Evolutionary conservation across 108 stramenopile species (phyloP).

Genomic region (Nitzschia sp.): DNA sequence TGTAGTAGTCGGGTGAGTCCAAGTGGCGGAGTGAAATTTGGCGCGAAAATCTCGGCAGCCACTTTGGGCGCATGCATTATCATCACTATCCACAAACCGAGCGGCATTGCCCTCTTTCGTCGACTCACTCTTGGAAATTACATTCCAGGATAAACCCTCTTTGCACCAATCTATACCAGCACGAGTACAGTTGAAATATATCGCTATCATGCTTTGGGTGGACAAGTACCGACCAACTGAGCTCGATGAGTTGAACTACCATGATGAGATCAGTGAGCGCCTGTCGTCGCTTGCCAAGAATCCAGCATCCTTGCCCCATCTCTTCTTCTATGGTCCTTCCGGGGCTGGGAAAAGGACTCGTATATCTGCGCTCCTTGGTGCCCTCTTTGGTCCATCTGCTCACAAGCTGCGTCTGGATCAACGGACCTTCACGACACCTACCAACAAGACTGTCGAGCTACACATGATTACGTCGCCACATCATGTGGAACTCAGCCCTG

Average conservation of each 20-base stretch:
- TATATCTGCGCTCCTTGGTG: slow-evolving; percentile 85
- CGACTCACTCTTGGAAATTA: too few relatives aligned
- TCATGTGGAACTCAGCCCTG: slow-evolving; percentile 96
- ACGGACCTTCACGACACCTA: slow-evolving; percentile 82
- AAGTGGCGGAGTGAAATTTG: too few relatives aligned
- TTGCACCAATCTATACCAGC: too few relatives aligned
- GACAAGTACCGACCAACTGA: slow-evolving; percentile 95
- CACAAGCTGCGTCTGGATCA: slow-evolving; percentile 79
- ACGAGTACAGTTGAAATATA: too few relatives aligned
- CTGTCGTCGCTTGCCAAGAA: slow-evolving; percentile 64
- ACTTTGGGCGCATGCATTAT: too few relatives aligned
- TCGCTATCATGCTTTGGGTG: slow-evolving; percentile 91
- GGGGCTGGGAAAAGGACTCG: slow-evolving; percentile 98
- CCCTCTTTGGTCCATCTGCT: slow-evolving; percentile 88
- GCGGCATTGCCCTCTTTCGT: too few relatives aligned
- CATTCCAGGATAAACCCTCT: too few relatives aligned
- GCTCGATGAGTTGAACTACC: slow-evolving; percentile 85
- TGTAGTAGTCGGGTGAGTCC: too few relatives aligned
- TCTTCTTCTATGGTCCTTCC: slow-evolving; percentile 95
- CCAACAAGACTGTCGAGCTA: slow-evolving; percentile 85
- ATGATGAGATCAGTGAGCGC: slow-evolving; percentile 72
- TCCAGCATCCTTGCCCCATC: slow-evolving; percentile 83
- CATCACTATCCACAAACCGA: too few relatives aligned
- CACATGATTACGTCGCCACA: slow-evolving; percentile 92
- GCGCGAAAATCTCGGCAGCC: too few relatives aligned